Base-by-base conservation (phyloP, 2,329 filamentous ascomycete species). In the Sphaerulina musiva region DNA sequence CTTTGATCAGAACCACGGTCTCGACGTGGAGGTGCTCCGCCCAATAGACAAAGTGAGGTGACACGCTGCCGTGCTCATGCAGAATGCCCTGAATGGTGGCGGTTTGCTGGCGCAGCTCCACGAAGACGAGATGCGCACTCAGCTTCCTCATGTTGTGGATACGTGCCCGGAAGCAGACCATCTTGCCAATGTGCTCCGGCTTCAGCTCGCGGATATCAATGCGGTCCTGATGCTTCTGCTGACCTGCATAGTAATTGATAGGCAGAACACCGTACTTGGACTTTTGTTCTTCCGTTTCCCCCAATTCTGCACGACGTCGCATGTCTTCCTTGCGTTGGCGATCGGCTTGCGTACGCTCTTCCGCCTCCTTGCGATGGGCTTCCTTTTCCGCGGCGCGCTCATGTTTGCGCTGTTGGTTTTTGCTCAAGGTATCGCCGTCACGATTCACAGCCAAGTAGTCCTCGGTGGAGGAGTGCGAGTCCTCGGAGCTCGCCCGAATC, bases 61-160 rank as follows among this genome's bases (percentile, higher is more conserved):
- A 85, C 9, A 87, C 78, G 46, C 76, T 75, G 6, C 82, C 80
- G 60, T 83, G 75, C 60, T 80, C 75, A 56, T 82, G 76, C 40
- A 96, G 75, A 2, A 95, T 87, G 58, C 89, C 90, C 70, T 96
- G 91, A 48, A 95, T 82, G 23, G 89, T 93, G 60, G 81, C 78
- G 10, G 87, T 83, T 72, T 91, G 86, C 72, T 95, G 89, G 52
- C 91, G 85, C 67, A 95, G 86, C 55, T 95, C 80, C 42, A 95
- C 75, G 70, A 95, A 95, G 64, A 89, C 87, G 34, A 95, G 77
- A 62, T 87, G 85, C 63, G 87, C 80, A 67, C 89, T 92, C 74
- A 95, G 80, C 63, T 86, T 85, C 45, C 91, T 83, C 55, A 93
- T 78, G 53, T 90, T 88, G 69, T 92, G 86, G 17, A 93, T 76